Base-by-base conservation (phyloP, 805 yeast species). In the Lipomyces oligophaga region DNA sequence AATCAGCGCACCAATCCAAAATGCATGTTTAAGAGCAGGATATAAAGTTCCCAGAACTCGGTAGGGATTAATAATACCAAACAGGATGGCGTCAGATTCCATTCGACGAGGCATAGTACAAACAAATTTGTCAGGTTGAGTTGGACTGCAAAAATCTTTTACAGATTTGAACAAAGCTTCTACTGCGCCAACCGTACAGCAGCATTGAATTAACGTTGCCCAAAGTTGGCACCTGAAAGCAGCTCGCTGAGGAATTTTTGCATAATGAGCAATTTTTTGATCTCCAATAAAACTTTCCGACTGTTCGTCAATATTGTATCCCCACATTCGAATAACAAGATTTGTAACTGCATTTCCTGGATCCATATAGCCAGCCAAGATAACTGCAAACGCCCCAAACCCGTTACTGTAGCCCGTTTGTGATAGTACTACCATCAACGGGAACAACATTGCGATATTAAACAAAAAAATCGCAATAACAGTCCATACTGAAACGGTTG, bases 291-390 rank as follows among this genome's bases (percentile, higher is more conserved):
- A 81, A 58, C 69, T 74, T 47, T 80, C 78, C 10, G 85, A 83
- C 63, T 80, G 85, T 21, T 76, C 75, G 58, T 78, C 81, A 49
- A 80, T 77, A 58, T 78, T 79, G 35, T 76, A 75, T 35, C 79
- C 79, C 44, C 67, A 69, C 1, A 75, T 73, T 54, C 77, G 76
- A 45, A 77, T 60, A 7, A 74, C 66, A 68, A 73, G 74, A 44
- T 77, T 62, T 2, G 81, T 81, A 34, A 67, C 60, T 19, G 79
- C 80, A 44, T 76, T 74, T 36, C 78, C 79, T 11, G 79, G 79
- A 32, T 41, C 50, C 51, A 47, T 47, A 20, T 46, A 45, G 11
- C 51, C 51, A 2, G 47, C 51, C 6, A 47, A 27, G 37, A 47
- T 47, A 2, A 41, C 60, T 18, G 64, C 21, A 15, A 49, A 43